A percentile compares a stretch with the other conserved stretches of the same genome.
Conservation (phyloP, 2,329 filamentous ascomycete species). For the Botryosphaeria dothidea region DNA sequence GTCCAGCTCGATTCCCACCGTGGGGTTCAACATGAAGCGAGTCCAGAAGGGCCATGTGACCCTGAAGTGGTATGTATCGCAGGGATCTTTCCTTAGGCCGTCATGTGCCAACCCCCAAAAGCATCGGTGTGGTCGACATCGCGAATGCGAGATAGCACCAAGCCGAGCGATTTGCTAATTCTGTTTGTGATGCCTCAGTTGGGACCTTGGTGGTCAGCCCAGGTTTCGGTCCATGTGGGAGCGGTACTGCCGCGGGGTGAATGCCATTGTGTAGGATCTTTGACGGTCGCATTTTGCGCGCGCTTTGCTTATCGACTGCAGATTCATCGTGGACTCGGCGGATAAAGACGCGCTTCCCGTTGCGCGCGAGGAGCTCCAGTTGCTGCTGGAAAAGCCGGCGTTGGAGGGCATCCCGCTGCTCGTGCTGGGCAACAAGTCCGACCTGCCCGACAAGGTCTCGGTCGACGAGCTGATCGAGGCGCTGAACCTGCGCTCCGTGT, state of each 20-base stretch:
- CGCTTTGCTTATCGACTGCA: conserved; percentile 38
- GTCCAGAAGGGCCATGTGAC: conserved; percentile 98
- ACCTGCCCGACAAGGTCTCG: conserved; percentile 84
- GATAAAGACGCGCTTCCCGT: conserved; percentile 78
- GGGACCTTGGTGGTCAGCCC: conserved; percentile 96
- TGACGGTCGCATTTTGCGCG: conserved; percentile 20
- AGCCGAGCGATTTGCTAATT: conserved; percentile 4
- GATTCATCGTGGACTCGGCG: conserved; percentile 95
- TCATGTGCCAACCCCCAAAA: conserved; percentile 17
- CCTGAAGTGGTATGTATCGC: conserved; percentile 74
- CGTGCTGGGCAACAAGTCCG: conserved; percentile 95
- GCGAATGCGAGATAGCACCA: conserved; percentile 7
- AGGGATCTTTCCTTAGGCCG: conserved; percentile 23
- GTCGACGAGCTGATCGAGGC: conserved; percentile 95
- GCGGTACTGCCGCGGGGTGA: conserved; percentile 94
- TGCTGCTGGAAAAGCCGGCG: conserved; percentile 79
- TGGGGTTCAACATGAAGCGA: conserved; percentile 98
- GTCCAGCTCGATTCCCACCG: conserved; percentile 89
- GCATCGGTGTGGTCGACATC: background rate
- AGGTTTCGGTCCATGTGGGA: conserved; percentile 99
- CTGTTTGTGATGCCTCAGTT: conserved; percentile 51
- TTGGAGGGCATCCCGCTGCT: conserved; percentile 89
- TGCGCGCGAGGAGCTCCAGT: conserved; percentile 89
- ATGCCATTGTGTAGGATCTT: conserved; percentile 77
- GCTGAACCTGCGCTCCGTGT: conserved; percentile 85